Base-by-base conservation (phyloP, 2,329 filamentous ascomycete genomes). In the Ophiocordyceps australis region DNA sequence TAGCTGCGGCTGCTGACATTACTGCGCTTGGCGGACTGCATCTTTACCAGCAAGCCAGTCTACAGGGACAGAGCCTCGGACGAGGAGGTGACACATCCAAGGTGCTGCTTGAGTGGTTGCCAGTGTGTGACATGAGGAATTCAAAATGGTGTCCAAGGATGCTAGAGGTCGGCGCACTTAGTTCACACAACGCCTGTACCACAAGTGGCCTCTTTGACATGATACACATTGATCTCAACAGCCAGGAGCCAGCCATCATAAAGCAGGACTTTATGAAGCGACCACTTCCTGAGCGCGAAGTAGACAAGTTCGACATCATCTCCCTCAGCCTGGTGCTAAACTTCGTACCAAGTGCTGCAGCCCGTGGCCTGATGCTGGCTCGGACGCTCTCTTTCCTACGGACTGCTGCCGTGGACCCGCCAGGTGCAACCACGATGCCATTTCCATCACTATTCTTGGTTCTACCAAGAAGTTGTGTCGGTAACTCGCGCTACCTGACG, bases 241-340 rank as follows among this genome's bases (percentile, higher is more conserved):
- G 83, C 31, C 82, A 92, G 43, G 74, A 74, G 24, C 60, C 74
- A 2, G 74, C 71, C 1, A 98, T 98, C 36, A 45, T 73, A 30
- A 72, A 91, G 47, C 82, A 94, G 45, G 82, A 98, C 47, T 95
- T 98, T 42, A 93, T 98, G 85, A 55, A 81, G 37, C 65, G 83
- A 15, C 79, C 83, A 1, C 49, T 86, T 4, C 86, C 86, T 0
- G 45, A 43, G 5, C 47, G 61, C 14, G 55, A 64, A 5, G 47
- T 54, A 1, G 72, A 83, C 21, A 58, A 57, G 14, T 95, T 95
- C 45, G 81, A 98, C 45, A 68, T 95, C 26, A 75, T 98, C 40
- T 93, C 83, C 25, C 59, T 98, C 14, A 93, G 83, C 7, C 57
- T 98, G 27, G 89, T 98, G 5, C 60, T 98, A 34, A 98, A 98